Percentiles rank a stretch among this genome's conserved stretches.
phyloP scores from a whole-genome alignment of 2,329 filamentous ascomycete genomes.

The Lachnellula subtilissima region DNA sequence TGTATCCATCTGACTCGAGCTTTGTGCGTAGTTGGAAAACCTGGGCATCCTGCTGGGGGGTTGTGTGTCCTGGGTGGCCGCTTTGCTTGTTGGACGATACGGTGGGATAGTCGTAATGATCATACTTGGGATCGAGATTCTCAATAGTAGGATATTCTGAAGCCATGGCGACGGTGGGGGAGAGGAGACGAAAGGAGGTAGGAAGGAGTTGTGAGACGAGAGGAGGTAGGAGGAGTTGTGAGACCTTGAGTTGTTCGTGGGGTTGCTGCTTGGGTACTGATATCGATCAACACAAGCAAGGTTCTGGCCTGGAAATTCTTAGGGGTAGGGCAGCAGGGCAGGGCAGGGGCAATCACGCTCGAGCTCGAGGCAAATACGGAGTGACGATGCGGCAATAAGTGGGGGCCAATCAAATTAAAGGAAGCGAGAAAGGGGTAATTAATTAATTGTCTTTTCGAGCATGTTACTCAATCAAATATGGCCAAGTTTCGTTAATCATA shows the following conservation, averaged over 20 bases:
- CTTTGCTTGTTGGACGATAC: slow-evolving; percentile 62
- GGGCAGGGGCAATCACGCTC: not conserved
- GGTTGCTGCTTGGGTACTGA: not conserved
- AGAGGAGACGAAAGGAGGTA: not conserved
- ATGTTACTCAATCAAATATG: not conserved
- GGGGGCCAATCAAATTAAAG: not conserved
- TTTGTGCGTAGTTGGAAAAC: slow-evolving; percentile 78
- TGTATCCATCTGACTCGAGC: slow-evolving; percentile 80
- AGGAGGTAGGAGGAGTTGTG: not conserved
- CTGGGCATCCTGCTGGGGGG: slow-evolving; percentile 80
- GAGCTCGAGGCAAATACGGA: not conserved
- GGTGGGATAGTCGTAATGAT: slow-evolving; percentile 90
- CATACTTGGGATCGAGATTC: slow-evolving; percentile 78
- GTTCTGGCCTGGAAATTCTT: not conserved
- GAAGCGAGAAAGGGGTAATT: not conserved
- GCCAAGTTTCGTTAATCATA: too few relatives aligned
- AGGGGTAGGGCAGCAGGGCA: not conserved
- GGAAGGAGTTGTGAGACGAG: not conserved
- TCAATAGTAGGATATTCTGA: slow-evolving; percentile 31
- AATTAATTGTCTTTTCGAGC: not conserved
- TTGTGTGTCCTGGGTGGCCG: slow-evolving; percentile 87
- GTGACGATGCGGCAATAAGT: not conserved
- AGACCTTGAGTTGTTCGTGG: not conserved
- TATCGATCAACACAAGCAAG: not conserved
- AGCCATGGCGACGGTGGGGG: slow-evolving; percentile 22